These are phyloP conservation scores for Helichrysum umbraculigerum DNA, from an alignment of 129 eudicot genomes.

Conservation along the genomic window DNA sequence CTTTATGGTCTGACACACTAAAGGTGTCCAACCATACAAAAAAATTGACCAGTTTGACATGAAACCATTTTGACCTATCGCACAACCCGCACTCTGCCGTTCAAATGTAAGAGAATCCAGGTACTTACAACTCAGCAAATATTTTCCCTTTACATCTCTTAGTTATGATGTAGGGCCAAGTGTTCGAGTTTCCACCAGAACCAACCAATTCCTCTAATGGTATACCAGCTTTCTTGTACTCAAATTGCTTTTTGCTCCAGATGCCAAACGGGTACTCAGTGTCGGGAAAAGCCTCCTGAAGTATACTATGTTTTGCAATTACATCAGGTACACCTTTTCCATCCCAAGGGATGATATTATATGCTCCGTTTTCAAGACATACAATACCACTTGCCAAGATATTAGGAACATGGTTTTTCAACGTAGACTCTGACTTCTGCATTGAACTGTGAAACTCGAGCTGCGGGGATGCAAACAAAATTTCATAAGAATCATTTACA, in stretches of 20 bases:
- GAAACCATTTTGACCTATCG: neutral
- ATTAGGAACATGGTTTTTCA: constrained; percentile 62
- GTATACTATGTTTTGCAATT: constrained; percentile 37
- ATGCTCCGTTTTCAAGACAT: constrained; percentile 48
- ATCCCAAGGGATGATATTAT: constrained; percentile 67
- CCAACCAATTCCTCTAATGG: constrained; percentile 36
- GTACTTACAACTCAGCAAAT: constrained; percentile 78
- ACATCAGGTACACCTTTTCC: constrained; percentile 76
- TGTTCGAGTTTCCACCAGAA: constrained; percentile 41
- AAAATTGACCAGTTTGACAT: neutral
- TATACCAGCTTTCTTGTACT: constrained; percentile 56
- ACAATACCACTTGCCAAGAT: constrained; percentile 79
- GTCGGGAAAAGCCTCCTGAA: constrained; percentile 30
- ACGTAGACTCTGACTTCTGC: constrained; percentile 39
- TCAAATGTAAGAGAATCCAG: constrained; percentile 5
- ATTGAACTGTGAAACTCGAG: constrained; percentile 73
- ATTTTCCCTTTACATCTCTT: constrained; percentile 85
- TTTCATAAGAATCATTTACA: constrained; percentile 18
- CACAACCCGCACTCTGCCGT: neutral
- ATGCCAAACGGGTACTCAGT: constrained; percentile 71
- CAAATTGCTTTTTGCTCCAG: constrained; percentile 70
- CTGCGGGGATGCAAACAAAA: constrained; percentile 41
- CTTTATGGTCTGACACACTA: neutral
- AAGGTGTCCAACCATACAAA: neutral
- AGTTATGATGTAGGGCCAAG: constrained; percentile 84